A percentile compares a stretch with the other conserved stretches of the same genome.
Evolutionary conservation across 2,329 filamentous ascomycete genomes (phyloP).

Genomic region (Curvularia eragrostidis): DNA sequence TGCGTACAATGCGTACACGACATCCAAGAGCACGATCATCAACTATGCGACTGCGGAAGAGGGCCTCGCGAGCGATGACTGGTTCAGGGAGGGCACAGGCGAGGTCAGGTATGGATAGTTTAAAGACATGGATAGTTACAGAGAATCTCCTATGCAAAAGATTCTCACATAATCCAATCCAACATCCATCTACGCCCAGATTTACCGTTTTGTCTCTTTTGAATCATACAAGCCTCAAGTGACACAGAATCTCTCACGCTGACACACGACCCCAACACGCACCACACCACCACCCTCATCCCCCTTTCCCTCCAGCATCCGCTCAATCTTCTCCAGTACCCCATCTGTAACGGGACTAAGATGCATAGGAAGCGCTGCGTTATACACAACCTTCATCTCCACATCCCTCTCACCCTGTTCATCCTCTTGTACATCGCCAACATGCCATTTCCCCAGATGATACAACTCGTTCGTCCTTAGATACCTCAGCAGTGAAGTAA

Average conservation of each 20-base stretch:
- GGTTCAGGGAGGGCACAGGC: conserved; percentile 67
- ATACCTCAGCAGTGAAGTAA: background rate
- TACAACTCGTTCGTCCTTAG: background rate
- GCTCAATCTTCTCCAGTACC: background rate
- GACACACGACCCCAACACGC: background rate
- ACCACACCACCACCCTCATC: background rate
- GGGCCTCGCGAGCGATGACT: conserved; percentile 63
- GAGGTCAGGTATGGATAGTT: conserved; percentile 65
- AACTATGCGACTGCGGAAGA: conserved; percentile 69
- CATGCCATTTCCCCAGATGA: background rate
- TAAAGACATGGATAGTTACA: background rate
- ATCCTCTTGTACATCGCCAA: background rate
- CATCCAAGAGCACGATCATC: conserved; percentile 70
- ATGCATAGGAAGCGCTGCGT: background rate
- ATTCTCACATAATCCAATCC: background rate
- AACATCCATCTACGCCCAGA: background rate
- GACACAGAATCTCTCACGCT: background rate
- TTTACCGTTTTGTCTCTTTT: no score
- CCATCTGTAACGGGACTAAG: background rate
- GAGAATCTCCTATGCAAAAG: background rate
- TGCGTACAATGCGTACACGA: conserved; percentile 54
- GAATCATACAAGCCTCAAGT: background rate
- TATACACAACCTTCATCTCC: background rate
- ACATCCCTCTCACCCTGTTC: background rate
- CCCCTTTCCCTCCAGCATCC: background rate